Percentiles rank a stretch among this genome's conserved stretches.
phyloP scores from a whole-genome alignment of 139 green algal genomes.

The Micromonas commoda region DNA sequence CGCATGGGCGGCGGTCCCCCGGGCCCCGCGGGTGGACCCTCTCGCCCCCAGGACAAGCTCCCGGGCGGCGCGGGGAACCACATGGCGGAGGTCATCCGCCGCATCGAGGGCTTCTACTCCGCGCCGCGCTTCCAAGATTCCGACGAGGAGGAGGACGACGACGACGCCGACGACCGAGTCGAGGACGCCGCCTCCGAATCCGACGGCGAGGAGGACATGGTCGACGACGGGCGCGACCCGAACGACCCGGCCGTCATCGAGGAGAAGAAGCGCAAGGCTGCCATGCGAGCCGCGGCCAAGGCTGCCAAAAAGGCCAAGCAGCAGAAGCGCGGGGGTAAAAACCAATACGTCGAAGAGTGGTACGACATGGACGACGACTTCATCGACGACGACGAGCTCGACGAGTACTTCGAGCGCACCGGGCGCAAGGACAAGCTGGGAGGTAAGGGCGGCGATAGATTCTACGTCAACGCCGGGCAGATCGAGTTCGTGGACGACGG shows the following conservation, averaged over 20 bases:
- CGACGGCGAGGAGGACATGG: constrained; percentile 4
- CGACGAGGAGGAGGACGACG: constrained; percentile 2
- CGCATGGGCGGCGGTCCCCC: neutral
- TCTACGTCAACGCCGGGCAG: constrained; percentile 23
- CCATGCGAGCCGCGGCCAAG: neutral
- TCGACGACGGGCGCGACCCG: constrained; percentile 1
- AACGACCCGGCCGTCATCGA: neutral
- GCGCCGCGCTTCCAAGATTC: neutral
- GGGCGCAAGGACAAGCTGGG: constrained; percentile 16
- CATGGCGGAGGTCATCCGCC: constrained; percentile 24
- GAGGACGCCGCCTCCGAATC: neutral
- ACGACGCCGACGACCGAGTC: neutral
- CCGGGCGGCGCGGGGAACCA: neutral
- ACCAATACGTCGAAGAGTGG: constrained; percentile 7
- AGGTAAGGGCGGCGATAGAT: neutral
- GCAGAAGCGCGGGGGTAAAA: neutral
- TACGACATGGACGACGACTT: constrained; percentile 31
- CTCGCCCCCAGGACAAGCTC: neutral
- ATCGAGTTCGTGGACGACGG: constrained; percentile 19
- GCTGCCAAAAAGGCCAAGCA: neutral
- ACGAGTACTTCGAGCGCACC: constrained; percentile 22
- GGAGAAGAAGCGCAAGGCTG: neutral
- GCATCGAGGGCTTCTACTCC: constrained; percentile 18
- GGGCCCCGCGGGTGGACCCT: neutral
- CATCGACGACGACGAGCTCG: constrained; percentile 31